A percentile compares a stretch with the other conserved stretches of the same genome.
phyloP scores from a whole-genome alignment of 768 basidiomycete genomes.

The Hypholoma sublateritium region DNA sequence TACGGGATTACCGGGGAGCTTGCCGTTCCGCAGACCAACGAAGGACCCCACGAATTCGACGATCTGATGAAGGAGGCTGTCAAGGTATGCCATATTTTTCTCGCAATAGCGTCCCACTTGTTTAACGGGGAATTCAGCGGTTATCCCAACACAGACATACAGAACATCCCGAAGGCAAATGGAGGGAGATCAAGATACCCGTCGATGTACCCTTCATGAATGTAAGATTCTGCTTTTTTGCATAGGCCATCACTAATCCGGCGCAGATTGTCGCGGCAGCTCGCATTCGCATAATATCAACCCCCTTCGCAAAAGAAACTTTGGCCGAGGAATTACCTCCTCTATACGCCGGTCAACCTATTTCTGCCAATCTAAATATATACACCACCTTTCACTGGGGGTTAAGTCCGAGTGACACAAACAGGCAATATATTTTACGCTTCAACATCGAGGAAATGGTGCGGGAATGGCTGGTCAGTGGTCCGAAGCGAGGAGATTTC shows the following conservation, averaged over 20 bases:
- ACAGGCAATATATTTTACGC: constrained; percentile 53
- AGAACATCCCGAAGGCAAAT: constrained; percentile 42
- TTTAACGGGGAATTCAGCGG: constrained; percentile 26
- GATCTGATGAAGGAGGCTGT: constrained; percentile 31
- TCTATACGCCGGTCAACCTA: constrained; percentile 85
- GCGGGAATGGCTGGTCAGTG: constrained; percentile 88
- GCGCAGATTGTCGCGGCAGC: constrained; percentile 69
- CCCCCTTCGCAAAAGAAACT: constrained; percentile 38
- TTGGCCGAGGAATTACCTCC: constrained; percentile 29
- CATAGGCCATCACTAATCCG: constrained; percentile 7
- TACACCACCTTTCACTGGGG: constrained; percentile 81
- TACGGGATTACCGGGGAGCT: constrained; percentile 75
- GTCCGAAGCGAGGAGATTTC: constrained; percentile 85
- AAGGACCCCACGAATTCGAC: constrained; percentile 26
- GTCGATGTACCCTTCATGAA: constrained; percentile 84
- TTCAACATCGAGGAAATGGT: constrained; percentile 83
- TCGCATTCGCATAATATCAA: constrained; percentile 45
- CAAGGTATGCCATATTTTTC: constrained; percentile 22
- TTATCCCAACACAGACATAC: constrained; percentile 44
- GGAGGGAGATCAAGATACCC: constrained; percentile 83
- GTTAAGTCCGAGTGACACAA: constrained; percentile 37
- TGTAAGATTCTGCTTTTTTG: constrained; percentile 43
- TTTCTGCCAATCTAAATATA: constrained; percentile 67
- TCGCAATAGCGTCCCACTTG: neutral
- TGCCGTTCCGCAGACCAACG: constrained; percentile 44